Evolutionary conservation across 2,329 filamentous ascomycete species (phyloP).

Genomic region (Penicillium sp.): DNA sequence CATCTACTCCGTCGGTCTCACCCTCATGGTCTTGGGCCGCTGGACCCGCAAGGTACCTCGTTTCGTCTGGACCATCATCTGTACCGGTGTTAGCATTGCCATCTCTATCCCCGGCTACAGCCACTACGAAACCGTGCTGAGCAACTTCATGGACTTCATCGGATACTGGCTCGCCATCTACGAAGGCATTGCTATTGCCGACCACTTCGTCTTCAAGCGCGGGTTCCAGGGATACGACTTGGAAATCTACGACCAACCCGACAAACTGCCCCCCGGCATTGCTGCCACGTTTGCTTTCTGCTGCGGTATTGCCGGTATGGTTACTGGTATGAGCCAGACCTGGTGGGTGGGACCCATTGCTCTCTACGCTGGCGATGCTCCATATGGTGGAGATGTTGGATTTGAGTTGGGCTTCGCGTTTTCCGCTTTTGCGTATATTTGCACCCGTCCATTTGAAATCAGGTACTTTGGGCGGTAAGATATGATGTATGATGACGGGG

Average conservation of each 20-base stretch:
- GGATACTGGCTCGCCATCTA: slow-evolving; percentile 74
- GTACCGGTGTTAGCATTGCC: slow-evolving; percentile 61
- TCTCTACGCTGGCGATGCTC: slow-evolving; percentile 49
- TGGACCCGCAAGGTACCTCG: slow-evolving; percentile 60
- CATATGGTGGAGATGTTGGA: slow-evolving; percentile 54
- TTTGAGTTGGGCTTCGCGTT: slow-evolving; percentile 66
- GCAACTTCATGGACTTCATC: slow-evolving; percentile 67
- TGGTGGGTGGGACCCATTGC: slow-evolving; percentile 69
- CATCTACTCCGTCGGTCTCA: slow-evolving; percentile 67
- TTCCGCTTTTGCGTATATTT: slow-evolving; percentile 49
- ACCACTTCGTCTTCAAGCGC: slow-evolving; percentile 66
- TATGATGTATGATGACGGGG: not conserved
- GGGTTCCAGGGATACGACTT: slow-evolving; percentile 59
- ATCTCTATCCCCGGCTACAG: slow-evolving; percentile 67
- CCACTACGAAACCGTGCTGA: slow-evolving; percentile 59
- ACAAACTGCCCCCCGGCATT: slow-evolving; percentile 59
- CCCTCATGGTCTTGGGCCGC: slow-evolving; percentile 61
- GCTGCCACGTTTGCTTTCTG: slow-evolving; percentile 62
- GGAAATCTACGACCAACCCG: slow-evolving; percentile 55
- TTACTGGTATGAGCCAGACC: slow-evolving; percentile 65
- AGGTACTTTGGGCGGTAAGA: slow-evolving; percentile 39
- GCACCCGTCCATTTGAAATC: slow-evolving; percentile 49
- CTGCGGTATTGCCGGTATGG: slow-evolving; percentile 62
- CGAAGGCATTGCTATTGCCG: slow-evolving; percentile 60
- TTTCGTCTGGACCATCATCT: slow-evolving; percentile 63